Evolutionary conservation across 768 basidiomycete species (phyloP), one percentile per base, ranked within the genome.

Genomic region (Tulasnella sp.): DNA sequence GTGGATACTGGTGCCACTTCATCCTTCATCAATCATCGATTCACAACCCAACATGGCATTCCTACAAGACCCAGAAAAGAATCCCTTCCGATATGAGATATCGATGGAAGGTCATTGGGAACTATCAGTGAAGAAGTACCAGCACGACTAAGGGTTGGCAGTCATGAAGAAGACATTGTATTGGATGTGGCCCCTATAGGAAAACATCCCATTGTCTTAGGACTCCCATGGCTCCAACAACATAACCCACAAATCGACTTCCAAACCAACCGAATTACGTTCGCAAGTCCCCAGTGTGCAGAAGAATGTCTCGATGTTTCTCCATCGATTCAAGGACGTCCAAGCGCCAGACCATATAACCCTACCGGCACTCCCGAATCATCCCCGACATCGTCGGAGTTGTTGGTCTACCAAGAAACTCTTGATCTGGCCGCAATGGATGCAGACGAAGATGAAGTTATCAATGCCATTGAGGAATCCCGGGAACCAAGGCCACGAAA

Each of bases 151-250:
- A 7, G 46, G 20, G 6, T 48, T 6, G 46, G 46, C 11, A 48
- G 6, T 15, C 46, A 48, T 18, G 1, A 48, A 16, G 75, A 77
- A n/a, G 61, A 37, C 10, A 77, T 77, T 0, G 61, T 32, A 9
- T n/a, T 77, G 29, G 75, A 77, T 69, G 75, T 77, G 0, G 39
- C 57, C 5, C 32, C 32, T 1, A 77, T 18, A 23, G 75, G 75
- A 23, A 20, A 39, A 1, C 75, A 77, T n/a, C 55, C 51, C 0
- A 1, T 77, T 0, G 32, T 77, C 1, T 20, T 77, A 16, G 75
- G 75, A 39, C 16, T 77, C 5, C 75, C 75, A 0, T 77, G 75
- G 75, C 15, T 74, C 1, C 35, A 74, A 57, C 20, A 13, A 18
- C 73, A 74, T 29, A 35, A 46, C 32, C 73, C 73, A 48, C 4